Percentiles rank a stretch among this genome's conserved stretches.
These are phyloP conservation scores for Paramecium sexaurelia DNA, from an alignment of 73 alveolate genomes.

Conservation along the genomic window DNA sequence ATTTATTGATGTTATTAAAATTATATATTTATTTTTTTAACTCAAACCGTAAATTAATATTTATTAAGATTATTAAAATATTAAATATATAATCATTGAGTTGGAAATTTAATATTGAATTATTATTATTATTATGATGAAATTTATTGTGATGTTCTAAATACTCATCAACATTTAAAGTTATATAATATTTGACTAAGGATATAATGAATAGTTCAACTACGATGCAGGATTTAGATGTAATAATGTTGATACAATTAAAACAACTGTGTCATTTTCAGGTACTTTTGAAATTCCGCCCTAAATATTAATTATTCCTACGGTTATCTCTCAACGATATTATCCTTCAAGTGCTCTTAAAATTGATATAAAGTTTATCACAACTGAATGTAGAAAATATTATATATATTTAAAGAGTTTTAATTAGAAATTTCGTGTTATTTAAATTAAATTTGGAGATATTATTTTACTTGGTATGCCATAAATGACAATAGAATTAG, in stretches of 20 bases:
- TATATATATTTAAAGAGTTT: background rate
- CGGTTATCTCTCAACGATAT: background rate
- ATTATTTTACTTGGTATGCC: background rate
- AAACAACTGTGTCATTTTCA: background rate
- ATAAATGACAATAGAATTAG: background rate
- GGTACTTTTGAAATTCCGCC: background rate
- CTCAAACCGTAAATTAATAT: too few species aligned
- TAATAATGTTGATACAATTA: background rate
- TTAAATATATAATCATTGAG: too few species aligned
- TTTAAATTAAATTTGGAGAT: too few species aligned
- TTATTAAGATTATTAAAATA: too few species aligned
- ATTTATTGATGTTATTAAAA: too few species aligned
- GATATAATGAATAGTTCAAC: background rate
- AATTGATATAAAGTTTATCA: background rate
- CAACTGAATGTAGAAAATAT: background rate
- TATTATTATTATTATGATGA: too few species aligned
- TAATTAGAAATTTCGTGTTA: background rate
- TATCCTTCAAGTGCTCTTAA: background rate
- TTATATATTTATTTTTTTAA: too few species aligned
- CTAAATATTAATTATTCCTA: background rate
- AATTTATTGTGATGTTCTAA: too few species aligned
- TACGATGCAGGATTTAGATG: background rate
- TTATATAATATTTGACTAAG: background rate
- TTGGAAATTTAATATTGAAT: too few species aligned
- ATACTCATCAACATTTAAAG: background rate